Percentiles rank a stretch among this genome's conserved stretches.
These are phyloP conservation scores for Beauveria rudraprayagi DNA, from an alignment of 2,329 filamentous ascomycete species.

Conservation along the genomic window DNA sequence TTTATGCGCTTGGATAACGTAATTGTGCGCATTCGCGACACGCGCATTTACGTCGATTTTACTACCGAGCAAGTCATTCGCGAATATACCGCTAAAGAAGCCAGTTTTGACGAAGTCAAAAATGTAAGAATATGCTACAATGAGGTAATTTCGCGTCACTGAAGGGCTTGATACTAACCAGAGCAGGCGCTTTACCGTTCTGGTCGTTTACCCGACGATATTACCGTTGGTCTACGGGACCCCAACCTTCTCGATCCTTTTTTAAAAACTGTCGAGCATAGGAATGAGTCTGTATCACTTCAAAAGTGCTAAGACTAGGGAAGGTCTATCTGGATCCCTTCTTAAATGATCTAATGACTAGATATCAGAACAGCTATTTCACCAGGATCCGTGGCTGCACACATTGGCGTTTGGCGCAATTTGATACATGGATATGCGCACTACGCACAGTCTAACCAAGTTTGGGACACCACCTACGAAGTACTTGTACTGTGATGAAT, in stretches of 20 bases:
- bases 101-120: slow-evolving; percentile 67
- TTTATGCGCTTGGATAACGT: slow-evolving; percentile 94
- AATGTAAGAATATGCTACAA: slow-evolving; percentile 40
- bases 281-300: slow-evolving; percentile 40
- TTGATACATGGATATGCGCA: not conserved
- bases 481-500: no score
- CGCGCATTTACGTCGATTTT: slow-evolving; percentile 87
- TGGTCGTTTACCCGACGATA: slow-evolving; percentile 57
- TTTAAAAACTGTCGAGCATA: slow-evolving; percentile 62
- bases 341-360: not conserved
- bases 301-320: not conserved
- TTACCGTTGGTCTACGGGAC: slow-evolving; percentile 70
- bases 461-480: not conserved
- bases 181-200: slow-evolving; percentile 39
- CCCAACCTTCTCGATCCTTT: slow-evolving; percentile 65
- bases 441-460: not conserved
- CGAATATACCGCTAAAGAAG: slow-evolving; percentile 87
- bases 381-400: not conserved
- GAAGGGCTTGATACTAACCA: not conserved
- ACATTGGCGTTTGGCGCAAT: not conserved
- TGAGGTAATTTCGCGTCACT: no score
- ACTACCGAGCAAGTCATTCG: slow-evolving; percentile 67
- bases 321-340: no score
- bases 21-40: slow-evolving; percentile 78
- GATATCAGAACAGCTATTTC: not conserved